A percentile compares a stretch with the other conserved stretches of the same genome.
Conservation (phyloP, 139 green algal species). For the Yamagishiella unicocca region DNA sequence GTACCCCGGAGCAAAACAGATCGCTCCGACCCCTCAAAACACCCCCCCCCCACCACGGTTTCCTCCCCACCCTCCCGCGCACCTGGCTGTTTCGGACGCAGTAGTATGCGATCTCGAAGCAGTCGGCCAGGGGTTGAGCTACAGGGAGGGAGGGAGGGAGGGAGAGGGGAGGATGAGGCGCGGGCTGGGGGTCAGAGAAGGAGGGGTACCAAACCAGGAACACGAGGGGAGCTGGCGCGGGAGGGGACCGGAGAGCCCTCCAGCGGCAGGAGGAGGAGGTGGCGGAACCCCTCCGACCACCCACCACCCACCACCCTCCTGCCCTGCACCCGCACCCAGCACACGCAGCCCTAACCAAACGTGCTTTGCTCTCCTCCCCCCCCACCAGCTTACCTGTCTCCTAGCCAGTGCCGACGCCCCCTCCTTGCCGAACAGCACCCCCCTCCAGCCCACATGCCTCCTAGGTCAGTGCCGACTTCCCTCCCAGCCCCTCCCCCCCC, state of each 20-base stretch:
- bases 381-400: not conserved
- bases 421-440: conserved; percentile 56
- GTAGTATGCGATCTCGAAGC: conserved; percentile 73
- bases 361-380: not conserved
- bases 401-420: too few relatives aligned
- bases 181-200: not conserved
- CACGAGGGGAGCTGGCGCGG: not conserved
- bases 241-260: not conserved
- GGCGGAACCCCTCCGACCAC: not conserved
- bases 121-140: conserved; percentile 59
- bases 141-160: not conserved
- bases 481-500: not conserved
- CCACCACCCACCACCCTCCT: not conserved
- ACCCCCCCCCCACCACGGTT: too few relatives aligned
- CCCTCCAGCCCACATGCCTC: not conserved
- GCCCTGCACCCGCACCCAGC: not conserved
- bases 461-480: too few relatives aligned
- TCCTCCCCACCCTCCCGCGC: not conserved
- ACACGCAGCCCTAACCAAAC: not conserved
- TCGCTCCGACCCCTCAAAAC: too few relatives aligned
- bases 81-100: conserved; percentile 63
- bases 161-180: not conserved
- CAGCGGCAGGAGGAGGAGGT: too few relatives aligned
- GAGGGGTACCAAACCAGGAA: not conserved
- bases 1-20: too few relatives aligned